These are phyloP conservation scores for Echium plantagineum DNA, from an alignment of 257 asterid species.

Conservation along the genomic window DNA sequence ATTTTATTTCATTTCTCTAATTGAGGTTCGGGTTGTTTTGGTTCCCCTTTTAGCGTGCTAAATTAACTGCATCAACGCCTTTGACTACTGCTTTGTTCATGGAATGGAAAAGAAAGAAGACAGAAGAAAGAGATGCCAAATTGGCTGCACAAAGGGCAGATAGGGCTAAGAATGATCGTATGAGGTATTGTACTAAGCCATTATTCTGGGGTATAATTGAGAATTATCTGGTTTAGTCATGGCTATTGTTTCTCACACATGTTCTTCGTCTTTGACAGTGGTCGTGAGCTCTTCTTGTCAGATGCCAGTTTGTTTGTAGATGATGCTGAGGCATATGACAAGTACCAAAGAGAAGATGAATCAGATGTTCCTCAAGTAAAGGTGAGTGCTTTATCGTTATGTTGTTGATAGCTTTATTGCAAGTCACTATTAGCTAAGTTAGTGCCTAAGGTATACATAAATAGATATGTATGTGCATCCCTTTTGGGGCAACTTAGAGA, in stretches of 20 bases:
- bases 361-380: conserved; percentile 21
- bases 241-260: conserved; percentile 6
- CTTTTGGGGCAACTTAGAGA: too few species aligned
- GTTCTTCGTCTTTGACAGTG: conserved; percentile 34
- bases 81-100: conserved; percentile 75
- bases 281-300: conserved; percentile 81
- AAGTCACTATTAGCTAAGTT: background rate
- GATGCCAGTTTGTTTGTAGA: conserved; percentile 76
- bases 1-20: conserved; percentile 10
- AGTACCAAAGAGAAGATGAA: conserved; percentile 53
- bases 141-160: conserved; percentile 85
- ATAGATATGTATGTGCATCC: too few species aligned
- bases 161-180: conserved; percentile 94
- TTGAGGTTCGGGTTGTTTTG: background rate
- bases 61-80: conserved; percentile 63
- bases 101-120: conserved; percentile 82
- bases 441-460: too few species aligned
- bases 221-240: background rate
- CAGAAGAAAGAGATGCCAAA: conserved; percentile 69
- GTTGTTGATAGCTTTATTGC: background rate
- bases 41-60: conserved; percentile 53
- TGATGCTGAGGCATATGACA: conserved; percentile 75
- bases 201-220: background rate
- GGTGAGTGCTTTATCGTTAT: conserved; percentile 19
- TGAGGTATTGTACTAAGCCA: conserved; percentile 46